Conservation (phyloP, 2,329 filamentous ascomycete genomes). For the Leptographium procerum region DNA sequence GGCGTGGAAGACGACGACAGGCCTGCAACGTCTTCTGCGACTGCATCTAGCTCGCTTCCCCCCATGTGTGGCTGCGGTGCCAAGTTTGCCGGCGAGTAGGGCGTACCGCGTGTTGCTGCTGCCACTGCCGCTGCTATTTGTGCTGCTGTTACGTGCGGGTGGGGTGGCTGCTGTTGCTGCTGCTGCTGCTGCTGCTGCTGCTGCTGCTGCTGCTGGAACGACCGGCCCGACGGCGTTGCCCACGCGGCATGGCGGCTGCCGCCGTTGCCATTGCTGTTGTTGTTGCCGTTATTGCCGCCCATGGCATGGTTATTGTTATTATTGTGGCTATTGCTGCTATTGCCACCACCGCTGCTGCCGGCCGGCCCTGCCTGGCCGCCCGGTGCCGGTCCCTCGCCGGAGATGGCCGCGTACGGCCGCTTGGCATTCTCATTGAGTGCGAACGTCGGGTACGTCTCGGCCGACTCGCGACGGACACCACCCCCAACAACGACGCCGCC, state of each 20-base stretch:
- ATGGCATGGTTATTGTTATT: not conserved
- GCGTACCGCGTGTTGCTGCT: constrained; percentile 10
- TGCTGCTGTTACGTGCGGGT: not conserved
- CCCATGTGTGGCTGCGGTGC: constrained; percentile 8
- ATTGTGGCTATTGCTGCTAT: not conserved
- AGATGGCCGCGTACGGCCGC: constrained; percentile 37
- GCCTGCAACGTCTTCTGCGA: not conserved
- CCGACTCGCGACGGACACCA: constrained; percentile 22
- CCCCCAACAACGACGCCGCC: constrained; percentile 14
- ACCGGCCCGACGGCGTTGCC: constrained; percentile 30
- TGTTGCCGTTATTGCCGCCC: no score
- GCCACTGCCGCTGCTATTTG: constrained; percentile 13
- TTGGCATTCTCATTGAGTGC: constrained; percentile 29
- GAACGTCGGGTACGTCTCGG: constrained; percentile 32
- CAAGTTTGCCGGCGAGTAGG: constrained; percentile 6
- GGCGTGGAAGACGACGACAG: not conserved
- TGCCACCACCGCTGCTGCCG: constrained; percentile 13
- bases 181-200: constrained; percentile 11
- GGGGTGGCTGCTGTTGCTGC: no score
- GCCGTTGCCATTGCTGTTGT: not conserved
- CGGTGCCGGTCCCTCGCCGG: constrained; percentile 24
- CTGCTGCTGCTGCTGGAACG: not conserved
- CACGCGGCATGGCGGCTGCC: constrained; percentile 32
- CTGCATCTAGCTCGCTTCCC: not conserved
- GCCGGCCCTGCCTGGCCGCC: constrained; percentile 18